These are phyloP conservation scores for Septoria linicola DNA, from an alignment of 2,329 filamentous ascomycete genomes.

Conservation along the genomic window DNA sequence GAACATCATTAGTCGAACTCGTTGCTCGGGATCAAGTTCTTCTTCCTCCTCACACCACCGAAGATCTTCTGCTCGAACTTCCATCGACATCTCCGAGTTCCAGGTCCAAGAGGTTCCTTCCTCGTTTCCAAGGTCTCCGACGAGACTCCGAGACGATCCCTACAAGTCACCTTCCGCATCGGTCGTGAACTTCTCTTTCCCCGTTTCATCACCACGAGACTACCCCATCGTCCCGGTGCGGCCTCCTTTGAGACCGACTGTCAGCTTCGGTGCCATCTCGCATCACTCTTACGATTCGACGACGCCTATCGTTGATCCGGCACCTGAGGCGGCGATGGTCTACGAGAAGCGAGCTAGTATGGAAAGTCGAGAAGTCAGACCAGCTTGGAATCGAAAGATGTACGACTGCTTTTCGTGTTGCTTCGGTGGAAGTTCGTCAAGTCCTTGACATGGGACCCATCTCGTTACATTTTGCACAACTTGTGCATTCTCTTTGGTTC, in stretches of 20 bases:
- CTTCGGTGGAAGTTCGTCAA: not conserved
- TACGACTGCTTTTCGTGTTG: conserved; percentile 1
- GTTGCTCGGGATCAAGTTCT: not conserved
- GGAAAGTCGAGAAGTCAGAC: not conserved
- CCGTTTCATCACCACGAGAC: not conserved
- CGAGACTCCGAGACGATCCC: conserved; percentile 29
- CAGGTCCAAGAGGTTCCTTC: conserved; percentile 9
- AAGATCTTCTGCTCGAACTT: conserved; percentile 11
- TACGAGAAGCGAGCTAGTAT: conserved; percentile 2
- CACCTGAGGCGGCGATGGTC: not conserved
- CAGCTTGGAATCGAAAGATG: not conserved
- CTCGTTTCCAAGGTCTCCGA: conserved; percentile 16
- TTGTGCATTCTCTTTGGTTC: not conserved
- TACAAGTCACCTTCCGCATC: conserved; percentile 6
- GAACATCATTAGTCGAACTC: conserved; percentile 19
- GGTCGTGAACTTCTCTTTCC: not conserved
- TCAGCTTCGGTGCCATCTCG: conserved; percentile 23
- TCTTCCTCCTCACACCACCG: conserved; percentile 8
- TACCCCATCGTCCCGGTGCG: conserved; percentile 20
- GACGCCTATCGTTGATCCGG: not conserved
- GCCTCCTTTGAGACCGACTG: conserved; percentile 22
- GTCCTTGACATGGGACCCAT: conserved; percentile 1
- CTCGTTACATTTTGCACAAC: not conserved
- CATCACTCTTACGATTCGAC: conserved; percentile 23
- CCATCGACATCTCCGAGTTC: conserved; percentile 14